phyloP scores from a whole-genome alignment of 345 rosid species.

The Sisymbrium altissimum region DNA sequence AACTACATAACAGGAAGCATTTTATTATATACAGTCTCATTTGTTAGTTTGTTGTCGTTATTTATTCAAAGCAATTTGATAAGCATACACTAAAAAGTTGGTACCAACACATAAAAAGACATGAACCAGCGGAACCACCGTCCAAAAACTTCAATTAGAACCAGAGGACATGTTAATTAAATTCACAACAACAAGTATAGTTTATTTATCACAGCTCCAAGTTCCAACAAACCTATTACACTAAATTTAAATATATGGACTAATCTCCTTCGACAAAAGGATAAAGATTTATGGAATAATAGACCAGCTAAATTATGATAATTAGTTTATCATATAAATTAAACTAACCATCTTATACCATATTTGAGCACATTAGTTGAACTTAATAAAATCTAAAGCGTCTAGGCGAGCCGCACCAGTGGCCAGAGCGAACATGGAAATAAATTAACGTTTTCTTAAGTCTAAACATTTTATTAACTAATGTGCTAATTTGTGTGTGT shows the following conservation, averaged over 20 bases:
- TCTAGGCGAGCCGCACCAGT: constrained; percentile 27
- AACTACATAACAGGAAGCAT: too few relatives aligned
- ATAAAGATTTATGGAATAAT: not conserved
- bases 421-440: constrained; percentile 6
- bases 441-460: not conserved
- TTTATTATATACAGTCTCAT: not conserved
- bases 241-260: not conserved
- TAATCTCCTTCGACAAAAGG: not conserved
- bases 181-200: constrained; percentile 13
- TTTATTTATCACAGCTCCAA: constrained; percentile 23
- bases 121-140: constrained; percentile 34
- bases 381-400: constrained; percentile 1
- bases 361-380: constrained; percentile 9
- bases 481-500: not conserved
- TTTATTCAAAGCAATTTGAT: not conserved
- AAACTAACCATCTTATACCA: not conserved
- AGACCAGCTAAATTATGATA: not conserved
- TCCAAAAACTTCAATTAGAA: constrained; percentile 28
- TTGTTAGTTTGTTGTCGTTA: constrained; percentile 18
- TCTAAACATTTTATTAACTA: not conserved
- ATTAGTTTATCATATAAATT: not conserved
- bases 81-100: not conserved
- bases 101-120: constrained; percentile 24
- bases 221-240: constrained; percentile 27
- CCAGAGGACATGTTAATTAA: not conserved